Evolutionary conservation across 441 rosid species (phyloP), one percentile per base, ranked within the genome.

Genomic region (Breynia disticha): DNA sequence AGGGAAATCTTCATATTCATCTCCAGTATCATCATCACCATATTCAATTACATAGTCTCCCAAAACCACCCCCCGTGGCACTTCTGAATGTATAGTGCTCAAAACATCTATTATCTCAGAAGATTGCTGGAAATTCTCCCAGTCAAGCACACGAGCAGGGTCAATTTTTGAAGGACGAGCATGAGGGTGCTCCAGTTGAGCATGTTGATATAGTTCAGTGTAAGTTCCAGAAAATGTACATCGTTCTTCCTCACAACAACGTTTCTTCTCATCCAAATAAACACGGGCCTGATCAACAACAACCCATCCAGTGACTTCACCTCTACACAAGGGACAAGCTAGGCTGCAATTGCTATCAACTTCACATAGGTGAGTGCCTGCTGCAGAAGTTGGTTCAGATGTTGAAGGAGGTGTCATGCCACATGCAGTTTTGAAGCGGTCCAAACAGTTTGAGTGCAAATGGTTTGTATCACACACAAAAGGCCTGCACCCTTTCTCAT

Each of bases 81-180:
- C 95, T 70, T 93, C 98, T 0, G 98, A 86, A 72, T 88, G 95
- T 66, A 93, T 93, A 7, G 97, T 93, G 81, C 97, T 88, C 79
- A 93, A 70, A 57, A 93, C 98, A 62, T 93, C 97, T 28, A 88
- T 79, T 24, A 93, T 93, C 71, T 93, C 98, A 28, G 97, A 86
- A 0, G 97, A 88, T 64, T 89, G 98, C 82, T 93, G 97, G 67
- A 93, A 89, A 72, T 84, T 93, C 28, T 93, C 97, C 97, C 98
- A 93, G 57, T 88, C 98, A 43, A 89, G 95, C 69, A 80, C 82
- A 62, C 93, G 72, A 9, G 95, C 95, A 19, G 98, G 97, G 70
- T 93, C 98, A 12, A 93, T 79, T 65, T 79, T 79, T 1, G 98
- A 84, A 42, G 97, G 97, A 56, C 85, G 76, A 32, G 97, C 83